Conservation (phyloP, 768 basidiomycete species). For the Mycena alexandri region DNA sequence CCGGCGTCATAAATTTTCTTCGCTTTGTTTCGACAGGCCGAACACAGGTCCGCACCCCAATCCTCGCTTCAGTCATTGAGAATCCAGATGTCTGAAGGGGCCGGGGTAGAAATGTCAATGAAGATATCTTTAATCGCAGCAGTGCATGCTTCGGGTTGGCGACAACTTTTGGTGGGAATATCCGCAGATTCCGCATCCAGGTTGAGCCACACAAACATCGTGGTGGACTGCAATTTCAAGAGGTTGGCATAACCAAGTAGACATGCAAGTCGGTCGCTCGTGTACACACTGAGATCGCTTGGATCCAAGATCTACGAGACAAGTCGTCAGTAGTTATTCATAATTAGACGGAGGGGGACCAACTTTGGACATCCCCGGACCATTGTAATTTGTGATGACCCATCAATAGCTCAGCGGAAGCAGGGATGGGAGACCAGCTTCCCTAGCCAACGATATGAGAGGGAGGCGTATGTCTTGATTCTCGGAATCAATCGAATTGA, state of each 20-base stretch:
- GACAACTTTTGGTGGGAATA: not conserved
- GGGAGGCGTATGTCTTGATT: not conserved
- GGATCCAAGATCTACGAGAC: not conserved
- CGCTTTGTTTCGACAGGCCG: not conserved
- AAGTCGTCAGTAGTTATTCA: no score
- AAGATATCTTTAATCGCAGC: not conserved
- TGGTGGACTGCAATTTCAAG: not conserved
- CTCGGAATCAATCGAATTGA: not conserved
- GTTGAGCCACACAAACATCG: not conserved
- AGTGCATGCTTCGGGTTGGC: not conserved
- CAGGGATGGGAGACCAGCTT: not conserved
- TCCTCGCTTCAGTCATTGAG: not conserved
- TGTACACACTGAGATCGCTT: not conserved
- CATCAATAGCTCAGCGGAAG: not conserved
- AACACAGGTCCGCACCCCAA: constrained; percentile 8
- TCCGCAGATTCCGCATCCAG: not conserved
- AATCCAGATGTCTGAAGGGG: not conserved
- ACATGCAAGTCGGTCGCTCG: not conserved
- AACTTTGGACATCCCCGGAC: not conserved
- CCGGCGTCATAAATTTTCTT: not conserved
- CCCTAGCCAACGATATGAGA: not conserved
- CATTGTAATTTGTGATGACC: not conserved
- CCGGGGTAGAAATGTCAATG: not conserved
- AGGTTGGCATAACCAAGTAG: constrained; percentile 5
- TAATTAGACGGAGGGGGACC: not conserved